A percentile compares a stretch with the other conserved stretches of the same genome.
These are phyloP conservation scores for Puccinia triticina DNA, from an alignment of 1,284 basidiomycete genomes.

Conservation along the genomic window DNA sequence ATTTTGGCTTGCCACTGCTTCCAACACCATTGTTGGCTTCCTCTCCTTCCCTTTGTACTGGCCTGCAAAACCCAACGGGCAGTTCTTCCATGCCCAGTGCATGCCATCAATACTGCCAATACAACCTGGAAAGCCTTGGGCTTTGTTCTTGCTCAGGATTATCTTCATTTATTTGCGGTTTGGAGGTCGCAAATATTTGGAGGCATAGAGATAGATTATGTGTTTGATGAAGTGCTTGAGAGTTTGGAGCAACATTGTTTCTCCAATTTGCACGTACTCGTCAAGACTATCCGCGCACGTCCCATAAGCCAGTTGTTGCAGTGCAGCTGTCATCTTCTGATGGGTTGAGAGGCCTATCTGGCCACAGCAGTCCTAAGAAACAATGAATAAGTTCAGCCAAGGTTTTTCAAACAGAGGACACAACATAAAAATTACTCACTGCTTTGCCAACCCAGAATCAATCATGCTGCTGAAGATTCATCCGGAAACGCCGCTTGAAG, in stretches of 20 bases:
- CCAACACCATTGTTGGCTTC: background rate
- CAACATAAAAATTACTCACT: background rate
- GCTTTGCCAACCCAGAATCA: background rate
- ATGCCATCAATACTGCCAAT: too few species aligned
- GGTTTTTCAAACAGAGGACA: background rate
- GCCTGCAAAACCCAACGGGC: background rate
- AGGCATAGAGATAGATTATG: background rate
- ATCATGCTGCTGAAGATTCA: slow-evolving; percentile 7
- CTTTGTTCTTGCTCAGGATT: background rate
- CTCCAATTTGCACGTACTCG: background rate
- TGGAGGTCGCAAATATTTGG: background rate
- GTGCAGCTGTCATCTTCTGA: background rate
- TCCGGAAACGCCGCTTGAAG: background rate
- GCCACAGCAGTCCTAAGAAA: slow-evolving; percentile 20
- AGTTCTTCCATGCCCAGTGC: slow-evolving; percentile 29
- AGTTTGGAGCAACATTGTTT: background rate
- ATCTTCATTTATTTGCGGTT: background rate
- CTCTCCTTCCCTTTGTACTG: slow-evolving; percentile 17
- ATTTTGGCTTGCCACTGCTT: slow-evolving; percentile 2
- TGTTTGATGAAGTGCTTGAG: background rate
- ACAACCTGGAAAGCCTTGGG: slow-evolving; percentile 1
- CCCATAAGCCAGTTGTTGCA: slow-evolving; percentile 1
- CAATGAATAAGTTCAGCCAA: background rate
- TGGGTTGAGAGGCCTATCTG: slow-evolving; percentile 7
- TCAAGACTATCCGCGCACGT: background rate